Evolutionary conservation across 2,329 filamentous ascomycete genomes (phyloP).

Genomic region (Coniochaeta hoffmannii): DNA sequence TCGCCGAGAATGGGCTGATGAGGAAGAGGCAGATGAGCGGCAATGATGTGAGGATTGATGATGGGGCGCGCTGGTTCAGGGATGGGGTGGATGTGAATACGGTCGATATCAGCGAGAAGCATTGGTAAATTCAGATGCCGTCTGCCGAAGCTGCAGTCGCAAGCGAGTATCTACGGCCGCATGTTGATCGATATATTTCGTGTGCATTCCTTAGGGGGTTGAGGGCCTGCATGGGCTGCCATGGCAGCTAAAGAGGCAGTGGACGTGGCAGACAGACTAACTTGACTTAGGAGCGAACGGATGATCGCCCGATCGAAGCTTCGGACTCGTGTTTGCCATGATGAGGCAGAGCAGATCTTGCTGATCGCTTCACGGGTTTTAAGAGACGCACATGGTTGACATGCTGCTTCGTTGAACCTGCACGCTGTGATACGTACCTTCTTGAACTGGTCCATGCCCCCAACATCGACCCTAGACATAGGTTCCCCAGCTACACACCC

Average conservation of each 20-base stretch:
- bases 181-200: background rate
- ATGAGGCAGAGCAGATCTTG: background rate
- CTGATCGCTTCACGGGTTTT: background rate
- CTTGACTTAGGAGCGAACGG: background rate
- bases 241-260: too few relatives aligned
- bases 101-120: slow-evolving; percentile 58
- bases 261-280: background rate
- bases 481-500: background rate
- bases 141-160: background rate
- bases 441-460: background rate
- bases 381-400: background rate
- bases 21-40: slow-evolving; percentile 70
- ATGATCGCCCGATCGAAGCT: background rate
- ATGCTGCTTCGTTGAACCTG: background rate
- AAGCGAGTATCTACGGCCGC: background rate
- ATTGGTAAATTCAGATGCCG: slow-evolving; percentile 44
- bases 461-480: background rate
- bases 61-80: slow-evolving; percentile 61
- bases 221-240: too few relatives aligned
- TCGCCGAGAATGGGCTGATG: slow-evolving; percentile 63
- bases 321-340: background rate
- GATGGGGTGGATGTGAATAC: slow-evolving; percentile 62
- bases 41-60: slow-evolving; percentile 58
- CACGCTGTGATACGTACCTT: background rate
- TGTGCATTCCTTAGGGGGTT: background rate